These are phyloP conservation scores for Mortierella sp. DNA, from an alignment of 371 early-diverging fungal genomes.

Conservation along the genomic window DNA sequence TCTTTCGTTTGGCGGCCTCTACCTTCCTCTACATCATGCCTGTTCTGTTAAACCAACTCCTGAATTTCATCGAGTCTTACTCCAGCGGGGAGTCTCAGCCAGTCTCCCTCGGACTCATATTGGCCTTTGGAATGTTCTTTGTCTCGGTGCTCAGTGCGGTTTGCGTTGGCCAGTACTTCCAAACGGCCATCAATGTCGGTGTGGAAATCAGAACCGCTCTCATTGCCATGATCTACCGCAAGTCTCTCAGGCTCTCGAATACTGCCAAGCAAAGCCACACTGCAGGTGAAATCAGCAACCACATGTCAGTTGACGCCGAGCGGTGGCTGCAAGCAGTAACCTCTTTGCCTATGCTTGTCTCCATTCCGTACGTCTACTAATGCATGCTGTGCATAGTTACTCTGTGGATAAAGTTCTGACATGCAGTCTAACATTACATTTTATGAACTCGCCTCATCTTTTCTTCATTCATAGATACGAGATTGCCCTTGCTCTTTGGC, in stretches of 20 bases:
- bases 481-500: constrained; percentile 61
- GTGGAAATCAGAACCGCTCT: constrained; percentile 64
- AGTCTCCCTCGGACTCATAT: constrained; percentile 43
- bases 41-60: constrained; percentile 24
- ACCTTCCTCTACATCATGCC: constrained; percentile 42
- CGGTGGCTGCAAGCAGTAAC: constrained; percentile 45
- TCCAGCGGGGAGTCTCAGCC: constrained; percentile 29
- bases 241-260: constrained; percentile 68
- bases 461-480: constrained; percentile 59
- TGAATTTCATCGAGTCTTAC: constrained; percentile 43
- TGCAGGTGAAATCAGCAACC: constrained; percentile 84
- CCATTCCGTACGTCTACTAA: constrained; percentile 24
- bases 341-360: constrained; percentile 60
- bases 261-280: constrained; percentile 61
- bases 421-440: background rate
- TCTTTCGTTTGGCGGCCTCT: constrained; percentile 41
- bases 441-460: constrained; percentile 13
- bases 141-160: constrained; percentile 42
- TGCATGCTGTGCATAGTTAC: background rate
- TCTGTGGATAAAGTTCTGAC: background rate
- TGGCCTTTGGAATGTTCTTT: constrained; percentile 58
- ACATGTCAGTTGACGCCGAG: constrained; percentile 86
- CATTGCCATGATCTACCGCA: constrained; percentile 70
- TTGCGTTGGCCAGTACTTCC: constrained; percentile 56
- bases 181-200: constrained; percentile 59